A percentile compares a stretch with the other conserved stretches of the same genome.
Conservation (phyloP, 257 asterid genomes). For the Rauvolfia tetraphylla region DNA sequence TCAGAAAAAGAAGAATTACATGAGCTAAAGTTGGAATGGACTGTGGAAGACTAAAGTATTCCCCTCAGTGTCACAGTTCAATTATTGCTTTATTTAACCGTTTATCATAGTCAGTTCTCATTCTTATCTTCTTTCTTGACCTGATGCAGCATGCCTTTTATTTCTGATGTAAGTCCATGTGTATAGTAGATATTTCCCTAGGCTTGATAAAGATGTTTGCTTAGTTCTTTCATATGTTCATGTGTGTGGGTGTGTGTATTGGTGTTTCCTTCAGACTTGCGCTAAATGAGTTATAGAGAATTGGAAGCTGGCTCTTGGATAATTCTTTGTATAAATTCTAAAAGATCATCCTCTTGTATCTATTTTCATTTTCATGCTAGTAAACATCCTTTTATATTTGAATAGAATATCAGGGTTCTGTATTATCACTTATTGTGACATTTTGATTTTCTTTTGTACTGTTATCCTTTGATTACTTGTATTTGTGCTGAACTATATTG, state of each 20-base stretch:
- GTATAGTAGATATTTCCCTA: background rate
- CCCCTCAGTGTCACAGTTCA: background rate
- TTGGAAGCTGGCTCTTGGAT: background rate
- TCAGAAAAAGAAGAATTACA: too few species aligned
- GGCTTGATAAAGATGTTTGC: background rate
- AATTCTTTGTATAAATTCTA: background rate
- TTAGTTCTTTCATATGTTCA: too few species aligned
- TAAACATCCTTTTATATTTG: background rate
- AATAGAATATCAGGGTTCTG: background rate
- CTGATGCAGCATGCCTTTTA: background rate
- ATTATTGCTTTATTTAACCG: background rate
- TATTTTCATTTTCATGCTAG: background rate
- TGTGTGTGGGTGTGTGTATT: too few species aligned
- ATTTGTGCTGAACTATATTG: background rate
- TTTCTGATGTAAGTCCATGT: too few species aligned
- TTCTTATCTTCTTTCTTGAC: background rate
- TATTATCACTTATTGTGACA: background rate
- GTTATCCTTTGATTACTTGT: conserved; percentile 1
- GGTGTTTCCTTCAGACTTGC: too few species aligned
- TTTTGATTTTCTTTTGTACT: too few species aligned
- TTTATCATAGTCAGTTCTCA: background rate
- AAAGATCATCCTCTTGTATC: background rate
- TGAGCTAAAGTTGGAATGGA: too few species aligned
- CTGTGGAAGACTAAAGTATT: background rate
- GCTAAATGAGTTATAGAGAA: background rate